phyloP scores from a whole-genome alignment of 176 grass and related monocot genomes.

The Elymus sibiricus region DNA sequence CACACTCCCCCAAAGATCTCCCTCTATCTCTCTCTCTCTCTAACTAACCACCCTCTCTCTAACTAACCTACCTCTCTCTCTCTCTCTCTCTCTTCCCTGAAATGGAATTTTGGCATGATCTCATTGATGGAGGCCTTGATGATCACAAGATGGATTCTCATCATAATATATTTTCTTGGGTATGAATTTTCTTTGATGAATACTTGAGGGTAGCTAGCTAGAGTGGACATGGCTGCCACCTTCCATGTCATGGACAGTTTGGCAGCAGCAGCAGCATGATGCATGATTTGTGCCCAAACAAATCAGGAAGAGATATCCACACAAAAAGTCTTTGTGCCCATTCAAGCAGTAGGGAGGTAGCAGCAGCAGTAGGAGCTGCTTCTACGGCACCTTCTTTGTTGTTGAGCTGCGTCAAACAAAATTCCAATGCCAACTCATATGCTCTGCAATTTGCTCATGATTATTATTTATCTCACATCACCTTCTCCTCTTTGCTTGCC shows the following conservation, averaged over 20 bases:
- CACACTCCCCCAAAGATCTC: slow-evolving; percentile 3
- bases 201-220: not conserved
- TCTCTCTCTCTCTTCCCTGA: not conserved
- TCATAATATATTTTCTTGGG: not conserved
- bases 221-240: slow-evolving; percentile 37
- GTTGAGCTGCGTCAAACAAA: not conserved
- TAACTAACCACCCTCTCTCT: slow-evolving; percentile 7
- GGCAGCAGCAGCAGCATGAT: not conserved
- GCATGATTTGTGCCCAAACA: slow-evolving; percentile 19
- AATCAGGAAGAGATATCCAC: not conserved
- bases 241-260: slow-evolving; percentile 18
- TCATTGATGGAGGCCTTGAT: not conserved
- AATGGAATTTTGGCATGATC: slow-evolving; percentile 30
- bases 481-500: slow-evolving; percentile 22
- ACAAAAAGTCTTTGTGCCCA: not conserved
- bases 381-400: slow-evolving; percentile 1
- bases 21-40: not conserved
- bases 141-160: slow-evolving; percentile 24
- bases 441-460: not conserved
- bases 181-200: not conserved
- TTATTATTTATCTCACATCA: not conserved
- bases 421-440: not conserved
- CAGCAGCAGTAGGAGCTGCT: not conserved
- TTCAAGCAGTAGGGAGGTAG: not conserved
- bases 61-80: not conserved